Evolutionary conservation across 1,284 basidiomycete species (phyloP).

Genomic region (Xerocomus minutiporus): DNA sequence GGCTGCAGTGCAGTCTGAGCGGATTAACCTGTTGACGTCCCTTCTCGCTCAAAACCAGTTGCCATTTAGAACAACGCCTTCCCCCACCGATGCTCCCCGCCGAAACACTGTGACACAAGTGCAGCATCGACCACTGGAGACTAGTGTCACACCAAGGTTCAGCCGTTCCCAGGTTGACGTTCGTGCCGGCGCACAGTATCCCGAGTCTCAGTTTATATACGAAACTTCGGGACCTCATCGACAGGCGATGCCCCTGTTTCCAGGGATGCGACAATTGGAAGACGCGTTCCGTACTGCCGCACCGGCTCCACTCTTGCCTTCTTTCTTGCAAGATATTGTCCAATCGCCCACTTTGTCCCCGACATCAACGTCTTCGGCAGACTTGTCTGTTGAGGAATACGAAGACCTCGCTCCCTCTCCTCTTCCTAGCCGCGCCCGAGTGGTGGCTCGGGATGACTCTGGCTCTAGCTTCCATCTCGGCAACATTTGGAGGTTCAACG

Average conservation of each 20-base stretch:
- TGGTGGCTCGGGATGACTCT: constrained; percentile 27
- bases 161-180: constrained; percentile 49
- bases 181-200: constrained; percentile 36
- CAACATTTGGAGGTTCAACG: constrained; percentile 64
- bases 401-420: constrained; percentile 29
- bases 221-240: constrained; percentile 49
- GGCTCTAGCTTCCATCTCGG: constrained; percentile 35
- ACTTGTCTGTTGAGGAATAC: constrained; percentile 57
- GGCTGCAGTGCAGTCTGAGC: constrained; percentile 74
- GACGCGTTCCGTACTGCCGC: constrained; percentile 13
- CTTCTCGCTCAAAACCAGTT: constrained; percentile 55
- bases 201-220: constrained; percentile 53
- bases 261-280: constrained; percentile 22
- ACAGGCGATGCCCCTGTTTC: constrained; percentile 24
- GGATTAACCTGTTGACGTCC: constrained; percentile 68
- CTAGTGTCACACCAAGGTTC: constrained; percentile 31
- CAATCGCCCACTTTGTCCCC: constrained; percentile 60
- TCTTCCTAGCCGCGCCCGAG: constrained; percentile 21
- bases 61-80: constrained; percentile 17
- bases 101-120: constrained; percentile 46
- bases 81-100: constrained; percentile 31
- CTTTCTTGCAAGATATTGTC: constrained; percentile 69
- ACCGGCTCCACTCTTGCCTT: constrained; percentile 55
- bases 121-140: constrained; percentile 35
- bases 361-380: constrained; percentile 58